Base-by-base conservation (phyloP, 805 yeast genomes). In the Danielia reshetovae region DNA sequence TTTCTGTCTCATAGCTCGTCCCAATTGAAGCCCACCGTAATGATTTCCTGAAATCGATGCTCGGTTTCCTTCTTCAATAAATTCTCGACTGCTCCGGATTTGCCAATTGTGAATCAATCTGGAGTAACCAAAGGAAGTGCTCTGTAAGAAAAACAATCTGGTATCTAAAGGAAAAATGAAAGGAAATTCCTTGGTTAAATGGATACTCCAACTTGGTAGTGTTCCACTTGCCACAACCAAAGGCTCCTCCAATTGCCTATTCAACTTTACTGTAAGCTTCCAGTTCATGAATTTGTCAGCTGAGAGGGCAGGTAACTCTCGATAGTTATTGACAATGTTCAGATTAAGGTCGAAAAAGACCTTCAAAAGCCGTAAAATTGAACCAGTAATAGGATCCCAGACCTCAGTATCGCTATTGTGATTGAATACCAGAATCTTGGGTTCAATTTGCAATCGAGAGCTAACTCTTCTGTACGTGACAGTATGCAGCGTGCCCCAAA, bases 41-140 rank as follows among this genome's bases (percentile, higher is more conserved):
- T 19, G 16, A 11, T 19, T 11, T 15, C 16, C 15, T 5, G n/a
- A 7, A 13, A 7, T 15, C 4, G 32, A 29, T 18, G 13, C 13
- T 14, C 26, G 12, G 17, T 15, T 9, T 10, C 7, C 18, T 6
- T 32, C 29, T 4, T 26, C 35, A 4, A 17, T 16, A 6, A 10
- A 54, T 14, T 62, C 70, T 7, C 70, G 65, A 27, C 48, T 53
- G 3, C 59, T 55, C 39, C 74, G 66, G 4, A 62, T 51, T 47
- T 77, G 83, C 96, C 96, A 87, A 29, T 77, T 69, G 40, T 81
- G 82, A 37, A 90, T 81, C 30, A 86, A 62, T 37, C 97, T 70
- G 1, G 94, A 83, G 53, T 85, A 82, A 0, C 97, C 97, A 63
- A 85, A 89, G 0, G 97, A 88, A 0, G 96, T 86, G 6, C 89